Evolutionary conservation across 306 rosid species (phyloP).

Genomic region (Fagus sylvatica): DNA sequence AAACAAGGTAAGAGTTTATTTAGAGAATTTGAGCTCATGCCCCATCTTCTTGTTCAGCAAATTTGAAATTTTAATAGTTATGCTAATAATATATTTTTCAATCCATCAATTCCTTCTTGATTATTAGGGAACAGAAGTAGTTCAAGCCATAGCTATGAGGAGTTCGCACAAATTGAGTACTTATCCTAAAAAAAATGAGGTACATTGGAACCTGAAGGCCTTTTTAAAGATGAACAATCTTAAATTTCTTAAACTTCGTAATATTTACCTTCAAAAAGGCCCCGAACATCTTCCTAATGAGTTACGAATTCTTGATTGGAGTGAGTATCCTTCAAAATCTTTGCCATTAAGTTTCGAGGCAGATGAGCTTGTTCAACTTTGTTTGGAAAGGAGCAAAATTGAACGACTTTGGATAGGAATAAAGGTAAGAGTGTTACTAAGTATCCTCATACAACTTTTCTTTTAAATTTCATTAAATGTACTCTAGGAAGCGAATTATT

Average conservation of each 20-base stretch:
- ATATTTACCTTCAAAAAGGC: neutral
- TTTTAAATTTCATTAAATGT: too few relatives aligned
- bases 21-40: too few relatives aligned
- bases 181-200: too few relatives aligned
- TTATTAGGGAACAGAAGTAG: neutral
- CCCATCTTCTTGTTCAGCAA: too few relatives aligned
- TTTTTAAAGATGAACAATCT: neutral
- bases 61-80: too few relatives aligned
- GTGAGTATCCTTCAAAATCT: neutral
- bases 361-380: neutral
- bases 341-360: neutral
- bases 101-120: neutral
- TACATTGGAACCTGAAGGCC: neutral
- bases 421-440: neutral
- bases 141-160: neutral
- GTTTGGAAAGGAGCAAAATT: neutral
- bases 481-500: neutral
- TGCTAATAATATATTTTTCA: too few relatives aligned
- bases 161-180: too few relatives aligned
- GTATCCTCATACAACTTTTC: neutral
- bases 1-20: too few relatives aligned
- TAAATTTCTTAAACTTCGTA: neutral
- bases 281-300: neutral
- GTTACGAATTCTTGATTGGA: neutral
- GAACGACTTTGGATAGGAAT: constrained; percentile 3